These are phyloP conservation scores for Tetradesmus obliquus DNA, from an alignment of 139 green algal genomes.

Conservation along the genomic window DNA sequence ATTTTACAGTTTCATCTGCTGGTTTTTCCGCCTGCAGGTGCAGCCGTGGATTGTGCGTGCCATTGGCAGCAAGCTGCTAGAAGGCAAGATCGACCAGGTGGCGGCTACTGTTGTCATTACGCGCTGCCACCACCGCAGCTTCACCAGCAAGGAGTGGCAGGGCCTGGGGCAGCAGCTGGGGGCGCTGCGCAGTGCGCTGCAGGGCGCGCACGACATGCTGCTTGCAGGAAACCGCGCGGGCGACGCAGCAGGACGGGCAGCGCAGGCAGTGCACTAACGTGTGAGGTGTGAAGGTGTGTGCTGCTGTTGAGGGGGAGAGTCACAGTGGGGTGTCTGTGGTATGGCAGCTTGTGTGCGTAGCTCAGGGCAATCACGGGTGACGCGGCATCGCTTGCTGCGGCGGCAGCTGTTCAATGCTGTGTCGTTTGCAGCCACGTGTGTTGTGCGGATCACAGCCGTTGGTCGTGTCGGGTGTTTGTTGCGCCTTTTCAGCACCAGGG, in stretches of 20 bases:
- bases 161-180: constrained; percentile 48
- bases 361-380: too few species aligned
- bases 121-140: constrained; percentile 60
- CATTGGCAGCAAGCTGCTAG: constrained; percentile 67
- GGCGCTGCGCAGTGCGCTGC: constrained; percentile 12
- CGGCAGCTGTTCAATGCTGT: too few species aligned
- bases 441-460: too few species aligned
- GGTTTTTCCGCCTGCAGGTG: constrained; percentile 31
- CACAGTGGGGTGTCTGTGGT: too few species aligned
- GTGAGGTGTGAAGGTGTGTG: background rate
- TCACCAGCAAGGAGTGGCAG: constrained; percentile 56
- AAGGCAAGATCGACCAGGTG: constrained; percentile 67
- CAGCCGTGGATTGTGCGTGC: constrained; percentile 61
- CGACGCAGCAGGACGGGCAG: background rate
- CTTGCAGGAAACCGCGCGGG: constrained; percentile 9
- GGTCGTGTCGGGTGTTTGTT: too few species aligned
- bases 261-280: constrained; percentile 13
- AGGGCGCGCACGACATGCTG: constrained; percentile 16
- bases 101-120: constrained; percentile 46
- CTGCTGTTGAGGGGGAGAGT: too few species aligned
- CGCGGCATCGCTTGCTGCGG: too few species aligned
- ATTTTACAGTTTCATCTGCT: too few species aligned
- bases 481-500: too few species aligned
- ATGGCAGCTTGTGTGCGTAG: too few species aligned
- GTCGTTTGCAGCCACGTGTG: too few species aligned